Evolutionary conservation across 768 basidiomycete species (phyloP).

Genomic region (Tulasnella sp.): DNA sequence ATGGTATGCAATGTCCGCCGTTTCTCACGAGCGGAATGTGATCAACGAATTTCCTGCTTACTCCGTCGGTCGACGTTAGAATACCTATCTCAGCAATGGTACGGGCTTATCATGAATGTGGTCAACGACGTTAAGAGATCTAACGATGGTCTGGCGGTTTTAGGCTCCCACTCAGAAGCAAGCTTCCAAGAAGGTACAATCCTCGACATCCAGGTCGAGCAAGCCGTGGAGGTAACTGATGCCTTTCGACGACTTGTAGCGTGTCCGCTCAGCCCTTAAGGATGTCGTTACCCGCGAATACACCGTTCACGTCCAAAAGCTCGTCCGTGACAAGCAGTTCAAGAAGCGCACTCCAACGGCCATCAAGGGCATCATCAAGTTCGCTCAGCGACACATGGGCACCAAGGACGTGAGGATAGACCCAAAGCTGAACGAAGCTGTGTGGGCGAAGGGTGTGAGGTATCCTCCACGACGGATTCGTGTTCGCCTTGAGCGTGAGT

Average conservation of each 20-base stretch:
- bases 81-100: neutral
- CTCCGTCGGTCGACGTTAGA: neutral
- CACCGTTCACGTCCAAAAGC: conserved; percentile 97
- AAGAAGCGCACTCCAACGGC: conserved; percentile 97
- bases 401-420: conserved; percentile 89
- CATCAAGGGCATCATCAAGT: conserved; percentile 85
- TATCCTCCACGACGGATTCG: conserved; percentile 85
- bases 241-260: conserved; percentile 22
- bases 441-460: conserved; percentile 93
- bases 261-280: conserved; percentile 77
- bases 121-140: neutral
- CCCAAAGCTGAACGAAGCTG: conserved; percentile 87
- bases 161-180: conserved; percentile 18
- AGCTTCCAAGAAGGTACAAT: conserved; percentile 50
- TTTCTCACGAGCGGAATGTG: neutral
- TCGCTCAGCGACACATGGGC: conserved; percentile 93
- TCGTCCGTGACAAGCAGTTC: conserved; percentile 83
- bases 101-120: neutral
- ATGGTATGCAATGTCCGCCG: neutral
- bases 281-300: conserved; percentile 98
- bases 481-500: conserved; percentile 86
- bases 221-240: neutral
- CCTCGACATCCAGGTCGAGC: neutral
- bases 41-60: neutral
- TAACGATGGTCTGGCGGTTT: neutral